Base-by-base conservation (phyloP, 192 early-diverging fungal species). In the Linnemannia zychae region DNA sequence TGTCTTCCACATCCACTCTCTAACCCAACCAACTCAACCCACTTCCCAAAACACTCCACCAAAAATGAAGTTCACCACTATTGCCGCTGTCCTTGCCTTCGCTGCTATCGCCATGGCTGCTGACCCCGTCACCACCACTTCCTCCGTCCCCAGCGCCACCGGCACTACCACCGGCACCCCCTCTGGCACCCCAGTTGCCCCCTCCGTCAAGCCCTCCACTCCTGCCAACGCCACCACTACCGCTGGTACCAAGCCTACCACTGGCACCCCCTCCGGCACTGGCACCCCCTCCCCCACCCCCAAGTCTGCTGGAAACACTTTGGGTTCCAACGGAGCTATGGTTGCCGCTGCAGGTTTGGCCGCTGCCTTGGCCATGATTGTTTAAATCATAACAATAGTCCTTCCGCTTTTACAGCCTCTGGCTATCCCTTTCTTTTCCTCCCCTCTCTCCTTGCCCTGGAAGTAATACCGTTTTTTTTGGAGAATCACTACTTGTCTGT, bases 61-160 rank as follows among this genome's bases (percentile, higher is more conserved):
- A 24, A 73, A 24, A 31, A 77, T 77, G 76, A 77, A 69, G 67
- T 77, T 46, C 67, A 68, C 49, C 76, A 7, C 37, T n/a, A 24
- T 63, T 28, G 28, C 28, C 57, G 12, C 20, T n/a, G n/a, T 33
- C 18, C 65, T 33, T 33, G 28, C 65, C 13, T 13, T 44, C 24
- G 38, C 22, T 46, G 3, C 38, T 15, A 24, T 22, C 40, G 22
- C 57, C n/a, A 28, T n/a, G 57, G 40, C 60, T 18, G 74, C 74
- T 40, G 40, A 3, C n/a, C n/a, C 75, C 31, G 13, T 67, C 2
- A 34, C 37, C 31, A 38, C 67, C 20, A 24, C 22, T 44, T 20
- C 0, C 46, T 0, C 72, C 2, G 33, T 49, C 34, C 20, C 76
- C 68, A 28, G 18, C 18, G 11, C 40, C 18, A 31, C 73, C n/a